Conservation (phyloP, 2,329 filamentous ascomycete genomes). For the Chaetothyriales sp. region DNA sequence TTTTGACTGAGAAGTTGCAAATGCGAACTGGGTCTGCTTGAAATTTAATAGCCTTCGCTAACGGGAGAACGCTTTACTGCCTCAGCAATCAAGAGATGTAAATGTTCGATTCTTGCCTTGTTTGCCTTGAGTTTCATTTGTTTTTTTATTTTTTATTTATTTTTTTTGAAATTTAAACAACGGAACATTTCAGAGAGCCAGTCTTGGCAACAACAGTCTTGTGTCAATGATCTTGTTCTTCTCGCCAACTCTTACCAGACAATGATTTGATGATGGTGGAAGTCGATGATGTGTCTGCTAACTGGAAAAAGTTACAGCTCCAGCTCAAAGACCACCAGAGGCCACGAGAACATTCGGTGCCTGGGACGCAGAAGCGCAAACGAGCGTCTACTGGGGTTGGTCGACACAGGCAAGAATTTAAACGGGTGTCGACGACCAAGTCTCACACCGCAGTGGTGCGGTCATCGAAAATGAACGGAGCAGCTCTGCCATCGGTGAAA, state of each 20-base stretch:
- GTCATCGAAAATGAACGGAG: neutral
- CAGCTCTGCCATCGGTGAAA: neutral
- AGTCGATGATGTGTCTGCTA: slow-evolving; percentile 30
- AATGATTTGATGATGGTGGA: slow-evolving; percentile 21
- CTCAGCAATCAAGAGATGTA: no score
- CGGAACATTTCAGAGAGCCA: no score
- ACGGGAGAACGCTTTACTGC: neutral
- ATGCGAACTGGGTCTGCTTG: no score
- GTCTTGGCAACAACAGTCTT: no score
- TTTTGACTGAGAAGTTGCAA: neutral
- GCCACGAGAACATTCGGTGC: neutral
- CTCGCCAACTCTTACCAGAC: neutral
- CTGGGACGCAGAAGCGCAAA: neutral
- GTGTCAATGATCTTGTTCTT: neutral
- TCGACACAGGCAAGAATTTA: neutral
- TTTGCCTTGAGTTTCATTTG: no score
- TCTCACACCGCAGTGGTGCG: neutral
- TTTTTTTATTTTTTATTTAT: no score
- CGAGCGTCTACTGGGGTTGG: neutral
- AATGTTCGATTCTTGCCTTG: no score
- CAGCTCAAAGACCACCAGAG: slow-evolving; percentile 24
- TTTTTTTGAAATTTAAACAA: no score
- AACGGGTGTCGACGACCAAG: neutral
- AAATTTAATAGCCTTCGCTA: no score
- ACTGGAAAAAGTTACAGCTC: slow-evolving; percentile 37